Evolutionary conservation across 805 yeast genomes (phyloP).

Genomic region (Pichia nakasei): DNA sequence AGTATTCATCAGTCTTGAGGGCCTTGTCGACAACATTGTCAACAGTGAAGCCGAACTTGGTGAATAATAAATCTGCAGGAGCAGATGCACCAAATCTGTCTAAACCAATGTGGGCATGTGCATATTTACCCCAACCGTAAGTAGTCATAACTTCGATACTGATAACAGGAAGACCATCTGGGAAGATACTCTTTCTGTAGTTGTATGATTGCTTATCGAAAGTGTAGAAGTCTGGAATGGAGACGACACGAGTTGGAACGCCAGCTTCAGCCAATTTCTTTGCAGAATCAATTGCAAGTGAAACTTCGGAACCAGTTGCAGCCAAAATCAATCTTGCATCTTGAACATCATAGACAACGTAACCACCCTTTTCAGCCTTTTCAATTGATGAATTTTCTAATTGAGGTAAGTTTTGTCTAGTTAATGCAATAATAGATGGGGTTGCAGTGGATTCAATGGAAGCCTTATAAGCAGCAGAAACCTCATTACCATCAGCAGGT

Average conservation of each 20-base stretch:
- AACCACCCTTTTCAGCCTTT: constrained; percentile 93
- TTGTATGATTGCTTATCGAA: constrained; percentile 77
- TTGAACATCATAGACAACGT: constrained; percentile 54
- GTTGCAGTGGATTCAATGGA: constrained; percentile 55
- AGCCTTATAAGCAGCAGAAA: constrained; percentile 69
- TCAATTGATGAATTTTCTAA: constrained; percentile 87
- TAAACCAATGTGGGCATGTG: constrained; percentile 94
- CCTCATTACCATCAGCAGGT: constrained; percentile 90
- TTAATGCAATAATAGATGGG: constrained; percentile 67
- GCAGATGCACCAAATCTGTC: constrained; percentile 97
- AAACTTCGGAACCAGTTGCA: constrained; percentile 93
- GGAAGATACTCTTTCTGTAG: constrained; percentile 80
- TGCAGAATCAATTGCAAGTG: constrained; percentile 73
- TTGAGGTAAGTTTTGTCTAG: constrained; percentile 89
- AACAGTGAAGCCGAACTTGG: constrained; percentile 81
- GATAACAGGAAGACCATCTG: constrained; percentile 88
- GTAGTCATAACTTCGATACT: constrained; percentile 92
- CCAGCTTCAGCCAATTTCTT: constrained; percentile 60
- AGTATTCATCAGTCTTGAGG: constrained; percentile 66
- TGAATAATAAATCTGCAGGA: constrained; percentile 73
- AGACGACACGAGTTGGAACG: constrained; percentile 72
- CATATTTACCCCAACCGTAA: constrained; percentile 87
- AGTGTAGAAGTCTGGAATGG: constrained; percentile 87
- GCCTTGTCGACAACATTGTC: constrained; percentile 90
- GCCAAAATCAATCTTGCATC: constrained; percentile 68